phyloP scores from a whole-genome alignment of 75 land plant species.

The Picea sitchensis region DNA sequence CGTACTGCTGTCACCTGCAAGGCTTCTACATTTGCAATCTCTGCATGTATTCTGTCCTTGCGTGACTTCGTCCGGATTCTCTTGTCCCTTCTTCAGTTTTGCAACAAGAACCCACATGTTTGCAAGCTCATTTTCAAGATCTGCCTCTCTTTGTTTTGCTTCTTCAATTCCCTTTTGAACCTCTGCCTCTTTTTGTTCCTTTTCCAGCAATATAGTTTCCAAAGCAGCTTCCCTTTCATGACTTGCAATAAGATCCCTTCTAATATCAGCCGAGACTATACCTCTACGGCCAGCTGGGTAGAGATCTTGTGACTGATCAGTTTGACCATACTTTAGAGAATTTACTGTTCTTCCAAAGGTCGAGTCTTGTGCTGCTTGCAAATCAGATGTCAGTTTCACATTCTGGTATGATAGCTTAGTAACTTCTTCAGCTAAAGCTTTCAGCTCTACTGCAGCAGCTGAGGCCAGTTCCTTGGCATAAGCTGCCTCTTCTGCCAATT shows the following conservation, averaged over 20 bases:
- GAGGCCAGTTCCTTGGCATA: slow-evolving; percentile 97
- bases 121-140: slow-evolving; percentile 74
- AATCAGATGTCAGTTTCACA: slow-evolving; percentile 69
- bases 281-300: slow-evolving; percentile 27
- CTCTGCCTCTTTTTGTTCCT: slow-evolving; percentile 46
- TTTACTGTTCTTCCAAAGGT: slow-evolving; percentile 24
- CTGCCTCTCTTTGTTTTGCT: slow-evolving; percentile 49
- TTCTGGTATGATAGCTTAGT: slow-evolving; percentile 90
- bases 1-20: slow-evolving; percentile 6
- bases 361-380: slow-evolving; percentile 50
- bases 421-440: slow-evolving; percentile 84
- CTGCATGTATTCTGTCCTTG: slow-evolving; percentile 11
- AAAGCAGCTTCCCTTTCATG: slow-evolving; percentile 46
- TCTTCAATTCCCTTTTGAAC: slow-evolving; percentile 45
- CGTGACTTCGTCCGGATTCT: slow-evolving; percentile 10
- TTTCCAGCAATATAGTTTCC: slow-evolving; percentile 41
- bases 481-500: slow-evolving; percentile 85
- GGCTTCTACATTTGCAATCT: slow-evolving; percentile 2
- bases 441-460: slow-evolving; percentile 95
- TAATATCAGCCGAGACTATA: slow-evolving; percentile 29
- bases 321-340: slow-evolving; percentile 19
- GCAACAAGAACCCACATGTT: slow-evolving; percentile 82
- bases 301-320: slow-evolving; percentile 18
- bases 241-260: slow-evolving; percentile 41
- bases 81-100: slow-evolving; percentile 37